These are phyloP conservation scores for Claviceps sorghi DNA, from an alignment of 2,329 filamentous ascomycete genomes.

Conservation along the genomic window DNA sequence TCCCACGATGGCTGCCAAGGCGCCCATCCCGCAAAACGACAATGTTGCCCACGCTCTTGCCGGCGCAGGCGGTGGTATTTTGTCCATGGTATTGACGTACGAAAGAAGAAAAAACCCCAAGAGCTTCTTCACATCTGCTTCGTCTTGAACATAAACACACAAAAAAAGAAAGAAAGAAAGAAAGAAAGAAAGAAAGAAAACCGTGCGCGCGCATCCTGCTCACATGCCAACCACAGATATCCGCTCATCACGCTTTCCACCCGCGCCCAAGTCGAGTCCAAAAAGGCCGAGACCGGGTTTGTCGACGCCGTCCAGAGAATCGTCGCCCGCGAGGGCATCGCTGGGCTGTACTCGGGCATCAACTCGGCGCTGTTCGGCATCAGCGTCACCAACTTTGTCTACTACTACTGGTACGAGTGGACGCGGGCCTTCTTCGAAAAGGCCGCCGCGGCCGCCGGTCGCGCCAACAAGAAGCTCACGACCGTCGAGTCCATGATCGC, in stretches of 20 bases:
- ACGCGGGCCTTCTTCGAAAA: slow-evolving; percentile 74
- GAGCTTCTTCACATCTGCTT: neutral
- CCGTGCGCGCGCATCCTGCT: neutral
- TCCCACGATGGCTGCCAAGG: slow-evolving; percentile 31
- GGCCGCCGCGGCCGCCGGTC: slow-evolving; percentile 57
- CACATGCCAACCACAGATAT: slow-evolving; percentile 42
- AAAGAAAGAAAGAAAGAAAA: neutral
- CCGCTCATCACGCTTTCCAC: slow-evolving; percentile 96
- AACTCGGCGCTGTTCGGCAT: slow-evolving; percentile 94
- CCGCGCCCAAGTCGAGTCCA: slow-evolving; percentile 93
- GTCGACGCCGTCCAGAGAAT: slow-evolving; percentile 73
- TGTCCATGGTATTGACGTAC: slow-evolving; percentile 92
- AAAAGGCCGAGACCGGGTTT: slow-evolving; percentile 74
- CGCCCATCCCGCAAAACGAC: slow-evolving; percentile 71
- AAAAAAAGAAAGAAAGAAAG: neutral
- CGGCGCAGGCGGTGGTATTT: slow-evolving; percentile 79
- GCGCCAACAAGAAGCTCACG: slow-evolving; percentile 67
- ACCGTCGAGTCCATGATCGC: slow-evolving; percentile 91
- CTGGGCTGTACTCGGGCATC: slow-evolving; percentile 81
- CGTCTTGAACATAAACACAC: neutral
- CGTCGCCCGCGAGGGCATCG: slow-evolving; percentile 77
- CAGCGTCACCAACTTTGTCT: slow-evolving; percentile 97
- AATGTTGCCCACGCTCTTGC: slow-evolving; percentile 93
- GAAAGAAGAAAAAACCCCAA: neutral
- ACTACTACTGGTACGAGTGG: slow-evolving; percentile 99